phyloP scores from a whole-genome alignment of 139 green algal species.

The Chlamydomonas asymmetrica region DNA sequence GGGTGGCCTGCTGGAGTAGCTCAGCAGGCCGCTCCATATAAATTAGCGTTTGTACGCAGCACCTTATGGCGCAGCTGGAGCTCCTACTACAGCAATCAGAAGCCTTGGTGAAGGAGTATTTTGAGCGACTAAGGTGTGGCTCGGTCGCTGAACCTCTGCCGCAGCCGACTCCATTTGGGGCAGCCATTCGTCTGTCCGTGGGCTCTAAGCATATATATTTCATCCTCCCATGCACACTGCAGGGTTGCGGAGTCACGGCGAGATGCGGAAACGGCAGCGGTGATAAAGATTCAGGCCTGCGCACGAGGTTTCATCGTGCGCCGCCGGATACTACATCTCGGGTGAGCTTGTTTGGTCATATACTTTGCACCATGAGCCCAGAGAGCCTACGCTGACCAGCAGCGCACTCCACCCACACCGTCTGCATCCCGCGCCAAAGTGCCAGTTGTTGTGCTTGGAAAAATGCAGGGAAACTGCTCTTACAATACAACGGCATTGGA shows the following conservation, averaged over 20 bases:
- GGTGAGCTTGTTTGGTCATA: constrained; percentile 1
- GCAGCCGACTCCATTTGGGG: background rate
- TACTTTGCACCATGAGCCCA: background rate
- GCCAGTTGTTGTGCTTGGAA: background rate
- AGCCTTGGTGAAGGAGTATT: constrained; percentile 1
- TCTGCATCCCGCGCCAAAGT: background rate
- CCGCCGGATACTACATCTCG: constrained; percentile 18
- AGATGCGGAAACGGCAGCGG: constrained; percentile 7
- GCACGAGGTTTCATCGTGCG: constrained; percentile 33
- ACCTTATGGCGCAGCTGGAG: background rate
- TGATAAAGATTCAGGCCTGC: constrained; percentile 19
- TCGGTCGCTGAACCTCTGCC: background rate
- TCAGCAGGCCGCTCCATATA: too few species aligned
- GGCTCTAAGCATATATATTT: background rate
- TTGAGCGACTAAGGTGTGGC: background rate
- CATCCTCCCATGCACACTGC: background rate
- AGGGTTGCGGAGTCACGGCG: constrained; percentile 29
- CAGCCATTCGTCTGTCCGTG: background rate
- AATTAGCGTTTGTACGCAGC: too few species aligned
- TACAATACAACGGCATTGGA: constrained; percentile 53
- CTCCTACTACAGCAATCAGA: background rate
- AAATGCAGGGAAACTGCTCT: constrained; percentile 2
- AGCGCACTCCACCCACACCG: background rate
- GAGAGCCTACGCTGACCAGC: background rate
- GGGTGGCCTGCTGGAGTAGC: too few species aligned